Base-by-base conservation (phyloP, 768 basidiomycete genomes). In the Psilocybe cubensis region DNA sequence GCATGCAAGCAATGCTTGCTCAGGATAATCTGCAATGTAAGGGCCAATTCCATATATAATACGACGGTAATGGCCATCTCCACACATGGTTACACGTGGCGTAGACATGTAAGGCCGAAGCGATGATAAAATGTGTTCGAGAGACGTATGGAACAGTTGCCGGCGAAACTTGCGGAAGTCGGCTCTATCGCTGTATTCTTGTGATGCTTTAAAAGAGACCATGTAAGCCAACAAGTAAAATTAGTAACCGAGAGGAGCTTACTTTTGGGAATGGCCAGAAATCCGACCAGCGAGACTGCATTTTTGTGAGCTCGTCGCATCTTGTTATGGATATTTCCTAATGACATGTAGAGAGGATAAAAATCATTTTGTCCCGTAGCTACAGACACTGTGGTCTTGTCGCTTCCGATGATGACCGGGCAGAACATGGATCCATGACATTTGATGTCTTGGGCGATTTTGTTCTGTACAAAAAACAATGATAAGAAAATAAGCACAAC, bases 301-400 rank as follows among this genome's bases (percentile, higher is more conserved):
- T 66, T 68, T 0, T 69, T 57, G 58, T 78, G 74, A 0, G 57
- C 66, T 5, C 71, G 68, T 0, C 69, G 63, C 1, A 66, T 68
- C 14, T 49, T 59, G 53, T 76, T 74, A 1, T 59, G 45, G 3
- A 76, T 35, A 24, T 60, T 68, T 0, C 76, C 72, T 0, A 61
- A 41, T 4, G 72, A 74, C 0, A 62, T 28, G 53, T 77, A 78
- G 0, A 75, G 55, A 1, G 73, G 76, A 52, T 78, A 69, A 42
- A 72, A 76, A 29, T 77, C 73, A 28, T 75, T 66, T 40, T 78
- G 71, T 1, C 76, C 74, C 0, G 76, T 79, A 0, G 70, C 71
- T 14, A 74, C 72, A 0, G 74, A 79, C 0, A 78, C 75, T 0
- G 75, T 78, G 0, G 77, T 79, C 54, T 79, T 79, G 54, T 81